phyloP scores from a whole-genome alignment of 169 alveolate genomes.

The Cryptosporidium meleagridis region DNA sequence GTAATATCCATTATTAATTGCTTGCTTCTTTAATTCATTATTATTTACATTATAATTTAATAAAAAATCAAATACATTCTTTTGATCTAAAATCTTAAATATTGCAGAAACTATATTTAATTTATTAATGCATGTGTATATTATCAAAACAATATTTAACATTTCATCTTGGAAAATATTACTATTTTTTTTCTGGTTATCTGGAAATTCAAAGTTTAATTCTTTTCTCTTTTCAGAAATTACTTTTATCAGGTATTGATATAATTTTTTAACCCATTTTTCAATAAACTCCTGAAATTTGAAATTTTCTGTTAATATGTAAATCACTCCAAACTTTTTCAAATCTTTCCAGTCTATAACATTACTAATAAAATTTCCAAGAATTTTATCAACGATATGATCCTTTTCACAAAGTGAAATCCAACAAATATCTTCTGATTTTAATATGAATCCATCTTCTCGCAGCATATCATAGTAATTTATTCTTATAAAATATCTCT shows the following conservation, averaged over 20 bases:
- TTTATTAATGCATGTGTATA: constrained; percentile 44
- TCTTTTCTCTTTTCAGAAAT: constrained; percentile 43
- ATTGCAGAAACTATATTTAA: constrained; percentile 73
- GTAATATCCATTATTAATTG: constrained; percentile 62
- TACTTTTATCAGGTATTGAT: constrained; percentile 10
- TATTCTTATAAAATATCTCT: constrained; percentile 35
- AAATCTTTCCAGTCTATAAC: constrained; percentile 24
- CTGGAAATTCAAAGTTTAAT: constrained; percentile 1
- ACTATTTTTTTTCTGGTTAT: background rate
- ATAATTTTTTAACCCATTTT: constrained; percentile 44
- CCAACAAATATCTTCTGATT: constrained; percentile 72
- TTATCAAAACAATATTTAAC: constrained; percentile 8
- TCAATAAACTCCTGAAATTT: constrained; percentile 50
- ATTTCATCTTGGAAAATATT: background rate
- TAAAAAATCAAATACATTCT: constrained; percentile 62
- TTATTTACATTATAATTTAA: constrained; percentile 23
- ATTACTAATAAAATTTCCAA: background rate
- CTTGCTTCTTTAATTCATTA: constrained; percentile 40
- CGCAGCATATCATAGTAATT: background rate
- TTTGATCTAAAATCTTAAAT: constrained; percentile 47
- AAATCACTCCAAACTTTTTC: constrained; percentile 19
- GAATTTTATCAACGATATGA: constrained; percentile 17
- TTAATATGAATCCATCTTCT: background rate
- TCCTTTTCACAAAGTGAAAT: constrained; percentile 43
- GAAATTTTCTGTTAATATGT: constrained; percentile 1